Evolutionary conservation across 495 filamentous ascomycete species (phyloP), one percentile per base, ranked within the genome.

Genomic region (Aspergillus affinis): DNA sequence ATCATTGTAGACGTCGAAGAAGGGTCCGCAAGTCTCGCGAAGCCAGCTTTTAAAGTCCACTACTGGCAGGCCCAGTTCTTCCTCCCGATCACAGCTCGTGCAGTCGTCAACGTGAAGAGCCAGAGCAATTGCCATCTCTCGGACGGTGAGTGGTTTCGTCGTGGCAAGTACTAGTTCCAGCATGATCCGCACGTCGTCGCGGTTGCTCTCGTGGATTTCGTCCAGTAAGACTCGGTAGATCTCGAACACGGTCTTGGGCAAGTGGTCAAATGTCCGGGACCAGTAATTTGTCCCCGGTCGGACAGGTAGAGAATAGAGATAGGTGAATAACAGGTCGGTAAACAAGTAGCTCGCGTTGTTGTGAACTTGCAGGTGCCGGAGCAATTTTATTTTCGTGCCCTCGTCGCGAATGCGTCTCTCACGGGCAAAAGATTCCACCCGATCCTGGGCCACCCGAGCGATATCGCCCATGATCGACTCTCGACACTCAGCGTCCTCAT

Each of bases 91-190:
- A 54, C 30, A 54, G n/a, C 4, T 15, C 19, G 49, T 57, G 32
- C 30, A 55, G 30, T 55, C 52, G 6, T 55, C 55, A 21, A 73
- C 61, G 18, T 54, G 54, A 15, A 74, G 32, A 3, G 69, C 73
- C 32, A 75, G 59, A 29, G 66, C 64, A 26, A 55, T 55, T 2
- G 23, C 19, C 49, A 75, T 61, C 54, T 76, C 72, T 5, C 54
- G 19, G 2, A 72, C 18, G 1, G 61, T 58, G 13, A 78, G 61
- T 8, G 75, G 73, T 30, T 65, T 49, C 46, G 29, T 15, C 13
- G 75, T 68, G n/a, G 61, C 69, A 8, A 73, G 41, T 12, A 78
- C 57, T 10, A 76, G 75, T n/a, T 74, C 60, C 1, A 78, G 65
- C 19, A 75, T 27, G 21, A 44, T 67, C 27, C 51, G 53, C 6